Conservation (phyloP, 148 eudicot species). For the Rhododendron mucronatum region DNA sequence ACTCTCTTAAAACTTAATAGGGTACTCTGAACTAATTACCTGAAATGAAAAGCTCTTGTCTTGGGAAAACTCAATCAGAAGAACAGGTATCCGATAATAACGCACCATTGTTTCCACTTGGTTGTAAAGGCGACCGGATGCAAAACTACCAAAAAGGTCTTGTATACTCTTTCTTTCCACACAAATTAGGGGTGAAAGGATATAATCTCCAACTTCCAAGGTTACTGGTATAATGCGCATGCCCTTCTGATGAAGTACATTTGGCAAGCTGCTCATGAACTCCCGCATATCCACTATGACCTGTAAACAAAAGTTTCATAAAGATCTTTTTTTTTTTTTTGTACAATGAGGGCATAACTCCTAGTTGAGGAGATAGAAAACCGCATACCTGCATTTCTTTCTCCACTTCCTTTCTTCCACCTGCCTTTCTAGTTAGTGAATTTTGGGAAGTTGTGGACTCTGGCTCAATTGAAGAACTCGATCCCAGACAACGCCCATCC, state of each 20-base stretch:
- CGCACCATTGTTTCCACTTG: constrained; percentile 96
- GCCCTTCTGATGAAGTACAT: constrained; percentile 97
- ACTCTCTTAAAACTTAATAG: background rate
- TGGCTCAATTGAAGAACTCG: constrained; percentile 50
- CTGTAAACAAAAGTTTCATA: constrained; percentile 27
- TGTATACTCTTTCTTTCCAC: constrained; percentile 97
- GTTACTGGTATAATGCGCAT: constrained; percentile 93
- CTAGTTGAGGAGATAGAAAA: background rate
- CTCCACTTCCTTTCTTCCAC: constrained; percentile 80
- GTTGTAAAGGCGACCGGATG: constrained; percentile 88
- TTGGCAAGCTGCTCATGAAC: constrained; percentile 99
- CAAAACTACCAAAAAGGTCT: constrained; percentile 92
- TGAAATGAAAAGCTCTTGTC: constrained; percentile 99
- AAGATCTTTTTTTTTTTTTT: background rate
- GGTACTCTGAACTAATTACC: constrained; percentile 41
- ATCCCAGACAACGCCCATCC: constrained; percentile 73
- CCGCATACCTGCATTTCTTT: constrained; percentile 74
- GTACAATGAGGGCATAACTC: background rate
- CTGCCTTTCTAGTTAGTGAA: constrained; percentile 85
- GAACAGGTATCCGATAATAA: constrained; percentile 88
- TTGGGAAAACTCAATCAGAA: constrained; percentile 93
- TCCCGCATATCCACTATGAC: constrained; percentile 99
- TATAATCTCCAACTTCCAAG: constrained; percentile 97
- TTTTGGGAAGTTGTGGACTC: constrained; percentile 52
- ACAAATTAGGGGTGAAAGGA: constrained; percentile 86